Conservation (phyloP, 331 rosid genomes). For the Rhamnella rubrinervis region DNA sequence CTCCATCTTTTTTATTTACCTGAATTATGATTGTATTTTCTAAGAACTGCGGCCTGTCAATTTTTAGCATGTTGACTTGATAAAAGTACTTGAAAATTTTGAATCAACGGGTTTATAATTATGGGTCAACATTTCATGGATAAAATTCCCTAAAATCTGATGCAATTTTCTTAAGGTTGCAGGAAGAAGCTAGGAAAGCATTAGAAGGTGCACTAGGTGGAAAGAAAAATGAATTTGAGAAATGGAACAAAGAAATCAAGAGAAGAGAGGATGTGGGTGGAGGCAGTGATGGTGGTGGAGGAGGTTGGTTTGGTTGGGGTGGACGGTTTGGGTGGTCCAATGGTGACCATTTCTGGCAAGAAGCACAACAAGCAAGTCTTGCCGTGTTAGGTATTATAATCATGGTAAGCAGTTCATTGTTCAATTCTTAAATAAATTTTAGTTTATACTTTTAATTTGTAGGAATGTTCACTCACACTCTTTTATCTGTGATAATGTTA, state of each 20-base stretch:
- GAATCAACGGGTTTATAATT: neutral
- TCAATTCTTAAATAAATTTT: conserved; percentile 9
- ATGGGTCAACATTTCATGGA: neutral
- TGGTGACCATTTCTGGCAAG: conserved; percentile 85
- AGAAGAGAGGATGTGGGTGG: conserved; percentile 84
- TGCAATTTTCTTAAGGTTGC: conserved; percentile 24
- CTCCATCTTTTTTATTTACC: neutral
- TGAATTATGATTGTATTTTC: too few species aligned
- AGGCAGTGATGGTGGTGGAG: conserved; percentile 68
- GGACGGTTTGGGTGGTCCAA: conserved; percentile 84
- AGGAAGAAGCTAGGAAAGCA: conserved; percentile 95
- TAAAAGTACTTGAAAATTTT: neutral
- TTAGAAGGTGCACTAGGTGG: conserved; percentile 93
- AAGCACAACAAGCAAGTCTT: conserved; percentile 73
- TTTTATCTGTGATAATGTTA: neutral
- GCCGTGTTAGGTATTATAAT: conserved; percentile 64
- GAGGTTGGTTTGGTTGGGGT: conserved; percentile 96
- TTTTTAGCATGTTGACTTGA: too few species aligned
- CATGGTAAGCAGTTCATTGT: conserved; percentile 51
- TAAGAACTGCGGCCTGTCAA: too few species aligned
- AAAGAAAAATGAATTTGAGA: conserved; percentile 81
- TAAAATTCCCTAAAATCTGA: neutral
- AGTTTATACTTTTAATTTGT: neutral
- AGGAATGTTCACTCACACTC: neutral
- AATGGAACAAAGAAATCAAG: conserved; percentile 89